Evolutionary conservation across 1,284 basidiomycete species (phyloP), one percentile per base, ranked within the genome.

Genomic region (Ceratobasidium sp.): DNA sequence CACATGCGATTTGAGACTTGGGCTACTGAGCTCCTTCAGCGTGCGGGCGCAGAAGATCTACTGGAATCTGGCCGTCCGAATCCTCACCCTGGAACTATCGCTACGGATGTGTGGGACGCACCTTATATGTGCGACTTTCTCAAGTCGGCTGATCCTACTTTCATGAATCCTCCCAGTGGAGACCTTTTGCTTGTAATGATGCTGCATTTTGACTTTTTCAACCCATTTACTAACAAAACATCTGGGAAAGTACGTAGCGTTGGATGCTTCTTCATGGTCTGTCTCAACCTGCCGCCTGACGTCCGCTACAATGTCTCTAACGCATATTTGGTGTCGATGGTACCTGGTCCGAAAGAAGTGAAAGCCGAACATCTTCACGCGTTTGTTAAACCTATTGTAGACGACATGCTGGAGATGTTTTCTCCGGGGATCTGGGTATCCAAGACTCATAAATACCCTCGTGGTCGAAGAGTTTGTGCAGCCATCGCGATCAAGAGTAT

Each of bases 281-380:
- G 58, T 26, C 56, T 69, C 11, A 79, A 79, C 45, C 76, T 81
- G 31, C 80, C 76, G 10, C 58, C 75, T 28, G 54, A 63, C 4
- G 13, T 78, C 17, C 68, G 80, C 15, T 80, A 77, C 37, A 23
- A 49, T 26, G 54, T 66, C 3, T 63, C 81, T 26, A 23, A 81
- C 39, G 73, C 80, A 20, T 77, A 60, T 51, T 37, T 79, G 3
- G 74, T 80, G 17, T 82, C 82, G 2, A 80, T 85, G 54, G 82
- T 86, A 20, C 86, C 86, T 15, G 84, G 84, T 7, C 85, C 83
- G 3, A 77, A 80, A 10, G 83, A 86, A 75, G 85, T 86, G 1
- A 78, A 78, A 37, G 63, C 81, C 0, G 81, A 81, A 1, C 26
- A 58, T 1, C 79, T 86, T 10, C 86, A 86, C 73, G 80, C 83